Base-by-base conservation (phyloP, 768 basidiomycete species). In the Hydnum rufescens region DNA sequence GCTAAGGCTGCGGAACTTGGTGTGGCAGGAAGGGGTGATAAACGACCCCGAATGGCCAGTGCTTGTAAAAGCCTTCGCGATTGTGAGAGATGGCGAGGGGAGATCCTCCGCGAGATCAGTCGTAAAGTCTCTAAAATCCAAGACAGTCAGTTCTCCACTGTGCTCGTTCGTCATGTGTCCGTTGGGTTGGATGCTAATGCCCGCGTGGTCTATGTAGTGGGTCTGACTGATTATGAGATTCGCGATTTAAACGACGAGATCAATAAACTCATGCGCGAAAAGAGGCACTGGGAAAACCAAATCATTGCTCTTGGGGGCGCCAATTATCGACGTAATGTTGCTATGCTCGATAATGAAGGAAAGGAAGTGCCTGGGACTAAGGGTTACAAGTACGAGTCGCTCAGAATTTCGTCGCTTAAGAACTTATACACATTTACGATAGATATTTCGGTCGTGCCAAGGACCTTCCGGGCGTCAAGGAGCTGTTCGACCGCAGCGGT, bases 91-190 rank as follows among this genome's bases (percentile, higher is more conserved):
- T 97, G 90, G 89, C 69, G 93, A 62, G 93, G 92, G 53, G 93
- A 97, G 65, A 87, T 96, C 19, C 63, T 99, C 52, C 71, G 89
- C 42, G 93, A 99, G 62, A 90, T 96, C 48, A 89, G 86, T 62
- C 64, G 93, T 55, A 97, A 99, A 64, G 93, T 97, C 25, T 89
- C 88, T 16, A 96, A 97, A 66, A 97, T 97, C 44, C 93, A 99
- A 65, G 93, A 99, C 61, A 67, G 89, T 90, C 30, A 55, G 84
- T 69, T 18, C 5, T 53, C 39, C 25, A 1, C 26, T 25, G 25
- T 47, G 44, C 25, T 13, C 25, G 13, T 13, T 25, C n/a, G 8
- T 47, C 44, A 47, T 26, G 44, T 8, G n/a, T 8, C 13, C 26
- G 8, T 47, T 47, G 44, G 25, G 26, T 25, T 28, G 26, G 25